Conservation (phyloP, 768 basidiomycete species). For the Leccinum uliginosum region DNA sequence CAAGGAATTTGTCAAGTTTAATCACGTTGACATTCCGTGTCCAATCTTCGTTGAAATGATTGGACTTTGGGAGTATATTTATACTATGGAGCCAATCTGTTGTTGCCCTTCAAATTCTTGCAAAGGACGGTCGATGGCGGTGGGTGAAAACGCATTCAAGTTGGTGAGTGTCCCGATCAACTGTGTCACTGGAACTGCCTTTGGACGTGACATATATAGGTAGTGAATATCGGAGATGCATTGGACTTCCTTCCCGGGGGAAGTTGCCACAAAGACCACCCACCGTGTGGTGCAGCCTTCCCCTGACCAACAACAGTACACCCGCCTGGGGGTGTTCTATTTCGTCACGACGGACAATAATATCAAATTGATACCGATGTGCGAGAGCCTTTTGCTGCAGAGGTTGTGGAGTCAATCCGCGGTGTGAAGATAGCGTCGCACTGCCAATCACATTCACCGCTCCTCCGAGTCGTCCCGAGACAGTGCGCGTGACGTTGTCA, state of each 20-base stretch:
- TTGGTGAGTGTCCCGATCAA: not conserved
- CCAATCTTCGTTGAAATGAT: not conserved
- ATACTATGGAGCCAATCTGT: not conserved
- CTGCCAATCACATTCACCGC: too few species aligned
- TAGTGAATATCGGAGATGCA: not conserved
- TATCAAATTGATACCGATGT: not conserved
- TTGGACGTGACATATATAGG: not conserved
- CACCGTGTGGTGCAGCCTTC: not conserved
- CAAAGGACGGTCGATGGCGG: not conserved
- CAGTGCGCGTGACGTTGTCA: too few species aligned
- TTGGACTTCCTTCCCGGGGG: not conserved
- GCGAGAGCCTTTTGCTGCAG: not conserved
- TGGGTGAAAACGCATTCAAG: not conserved
- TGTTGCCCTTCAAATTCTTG: not conserved
- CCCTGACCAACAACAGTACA: not conserved
- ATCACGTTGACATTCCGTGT: not conserved
- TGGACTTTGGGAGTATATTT: not conserved
- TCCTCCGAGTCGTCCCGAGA: too few species aligned
- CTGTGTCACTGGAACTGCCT: not conserved
- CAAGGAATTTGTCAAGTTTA: not conserved
- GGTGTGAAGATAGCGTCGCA: not conserved
- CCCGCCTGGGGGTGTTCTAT: not conserved
- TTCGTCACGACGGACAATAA: not conserved
- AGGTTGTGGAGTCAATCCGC: not conserved
- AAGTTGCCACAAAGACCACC: not conserved